Evolutionary conservation across 2,329 filamentous ascomycete species (phyloP), one percentile per base, ranked within the genome.

Genomic region (Chaetothyriales sp.): DNA sequence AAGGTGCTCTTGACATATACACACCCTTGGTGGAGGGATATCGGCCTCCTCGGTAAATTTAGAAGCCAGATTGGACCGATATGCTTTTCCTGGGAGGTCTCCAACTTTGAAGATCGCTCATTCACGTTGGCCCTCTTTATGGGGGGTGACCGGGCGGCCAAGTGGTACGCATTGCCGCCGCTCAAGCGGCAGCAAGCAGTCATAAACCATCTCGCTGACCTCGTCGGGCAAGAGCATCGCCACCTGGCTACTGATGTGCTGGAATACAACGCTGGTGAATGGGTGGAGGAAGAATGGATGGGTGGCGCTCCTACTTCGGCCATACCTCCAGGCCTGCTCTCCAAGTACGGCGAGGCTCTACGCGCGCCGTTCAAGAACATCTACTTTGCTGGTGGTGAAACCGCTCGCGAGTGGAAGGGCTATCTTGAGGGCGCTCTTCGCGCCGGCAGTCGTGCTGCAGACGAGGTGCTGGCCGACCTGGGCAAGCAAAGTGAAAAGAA

Each of bases 381-480:
- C 1, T 72, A 78, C 55, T 80, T 77, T 55, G 74, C 69, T 2
- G 76, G 77, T 0, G 77, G 75, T 0, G 77, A 80, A 65, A 75
- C 70, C 0, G 69, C 72, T 0, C 65, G 59, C 2, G 69, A 74
- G 54, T 78, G 76, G 76, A 75, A 73, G 49, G 76, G 76, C 0
- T 78, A 78, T 58, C 77, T 80, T 72, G 76, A 80, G 53, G 76
- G 77, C 1, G 76, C 77, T 0, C 63, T 79, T 9, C 57, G 69
- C 2, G 70, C 66, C 44, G 77, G 77, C 1, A 65, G 74, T 51
- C 60, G 73, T 10, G 76, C 66, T 1, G 74, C 73, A 0, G 60
- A 60, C 40, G 75, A 78, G 60, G 70, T 77, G 2, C 52, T 72
- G 5, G 48, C 55, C 19, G 10, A 2, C 18, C 50, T 52, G 4